These are phyloP conservation scores for Paraurostyla sp. DNA, from an alignment of 73 alveolate species.

Conservation along the genomic window DNA sequence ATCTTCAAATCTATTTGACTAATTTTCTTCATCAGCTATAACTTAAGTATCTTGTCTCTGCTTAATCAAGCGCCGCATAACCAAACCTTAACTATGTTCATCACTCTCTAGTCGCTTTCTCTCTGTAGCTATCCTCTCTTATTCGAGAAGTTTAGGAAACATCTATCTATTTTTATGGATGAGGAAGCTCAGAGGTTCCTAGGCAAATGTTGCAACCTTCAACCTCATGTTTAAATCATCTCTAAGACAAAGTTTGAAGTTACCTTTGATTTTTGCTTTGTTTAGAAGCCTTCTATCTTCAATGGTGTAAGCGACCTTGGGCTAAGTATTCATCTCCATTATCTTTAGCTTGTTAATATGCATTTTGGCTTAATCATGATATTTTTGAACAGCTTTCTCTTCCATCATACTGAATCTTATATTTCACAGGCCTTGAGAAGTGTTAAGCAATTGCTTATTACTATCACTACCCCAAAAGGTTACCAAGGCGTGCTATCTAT, in stretches of 20 bases:
- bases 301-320: neutral
- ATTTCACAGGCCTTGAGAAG: neutral
- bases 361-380: neutral
- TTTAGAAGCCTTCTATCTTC: neutral
- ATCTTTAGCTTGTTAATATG: constrained; percentile 2
- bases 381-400: neutral
- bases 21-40: too few relatives aligned
- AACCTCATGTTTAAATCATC: constrained; percentile 37
- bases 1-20: too few relatives aligned
- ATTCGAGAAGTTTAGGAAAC: constrained; percentile 9
- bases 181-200: constrained; percentile 34
- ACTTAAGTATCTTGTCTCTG: too few relatives aligned
- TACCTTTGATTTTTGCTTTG: constrained; percentile 21
- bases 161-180: constrained; percentile 21
- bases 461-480: neutral
- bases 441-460: neutral
- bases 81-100: neutral
- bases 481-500: too few relatives aligned
- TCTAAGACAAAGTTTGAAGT: neutral
- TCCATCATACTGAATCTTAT: neutral
- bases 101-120: neutral
- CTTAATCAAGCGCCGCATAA: too few relatives aligned
- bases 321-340: neutral
- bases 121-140: neutral
- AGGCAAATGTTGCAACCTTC: constrained; percentile 32